Conservation (phyloP, 495 filamentous ascomycete genomes). For the Xylaria telfairii region DNA sequence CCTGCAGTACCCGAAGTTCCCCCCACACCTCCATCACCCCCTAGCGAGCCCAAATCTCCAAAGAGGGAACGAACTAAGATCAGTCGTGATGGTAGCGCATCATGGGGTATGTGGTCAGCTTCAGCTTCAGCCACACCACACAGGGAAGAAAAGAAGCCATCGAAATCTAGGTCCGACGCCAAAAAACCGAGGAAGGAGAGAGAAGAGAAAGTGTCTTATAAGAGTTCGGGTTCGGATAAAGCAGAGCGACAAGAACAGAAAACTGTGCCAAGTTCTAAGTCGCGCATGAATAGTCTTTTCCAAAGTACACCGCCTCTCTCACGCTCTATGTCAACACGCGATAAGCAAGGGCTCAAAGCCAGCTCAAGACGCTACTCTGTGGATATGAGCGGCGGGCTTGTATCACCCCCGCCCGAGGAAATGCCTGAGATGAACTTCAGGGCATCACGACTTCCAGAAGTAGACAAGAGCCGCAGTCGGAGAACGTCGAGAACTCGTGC, state of each 20-base stretch:
- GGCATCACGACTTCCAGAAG: constrained; percentile 59
- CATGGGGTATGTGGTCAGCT: constrained; percentile 54
- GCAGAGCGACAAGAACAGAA: constrained; percentile 42
- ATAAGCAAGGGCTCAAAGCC: constrained; percentile 51
- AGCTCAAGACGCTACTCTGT: constrained; percentile 57
- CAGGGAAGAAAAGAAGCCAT: constrained; percentile 39
- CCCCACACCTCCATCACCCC: constrained; percentile 49
- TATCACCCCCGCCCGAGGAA: constrained; percentile 55
- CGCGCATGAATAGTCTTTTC: constrained; percentile 56
- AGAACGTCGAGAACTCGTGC: constrained; percentile 33
- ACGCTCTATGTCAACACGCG: constrained; percentile 57
- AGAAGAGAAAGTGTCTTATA: constrained; percentile 49
- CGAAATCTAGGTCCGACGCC: constrained; percentile 40
- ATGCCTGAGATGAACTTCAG: constrained; percentile 54
- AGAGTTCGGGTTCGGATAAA: constrained; percentile 54
- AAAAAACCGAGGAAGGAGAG: constrained; percentile 41
- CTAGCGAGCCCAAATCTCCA: constrained; percentile 44
- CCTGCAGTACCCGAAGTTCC: constrained; percentile 55
- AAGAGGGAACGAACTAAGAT: constrained; percentile 56
- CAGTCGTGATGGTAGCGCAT: constrained; percentile 47
- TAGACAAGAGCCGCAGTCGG: constrained; percentile 49
- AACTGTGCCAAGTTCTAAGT: constrained; percentile 29
- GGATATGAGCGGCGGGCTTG: constrained; percentile 50
- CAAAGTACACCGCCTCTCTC: constrained; percentile 57
- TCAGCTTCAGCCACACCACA: constrained; percentile 42